Percentiles rank a stretch among this genome's conserved stretches.
These are phyloP conservation scores for Colletotrichum scovillei DNA, from an alignment of 2,329 filamentous ascomycete genomes.

Conservation along the genomic window DNA sequence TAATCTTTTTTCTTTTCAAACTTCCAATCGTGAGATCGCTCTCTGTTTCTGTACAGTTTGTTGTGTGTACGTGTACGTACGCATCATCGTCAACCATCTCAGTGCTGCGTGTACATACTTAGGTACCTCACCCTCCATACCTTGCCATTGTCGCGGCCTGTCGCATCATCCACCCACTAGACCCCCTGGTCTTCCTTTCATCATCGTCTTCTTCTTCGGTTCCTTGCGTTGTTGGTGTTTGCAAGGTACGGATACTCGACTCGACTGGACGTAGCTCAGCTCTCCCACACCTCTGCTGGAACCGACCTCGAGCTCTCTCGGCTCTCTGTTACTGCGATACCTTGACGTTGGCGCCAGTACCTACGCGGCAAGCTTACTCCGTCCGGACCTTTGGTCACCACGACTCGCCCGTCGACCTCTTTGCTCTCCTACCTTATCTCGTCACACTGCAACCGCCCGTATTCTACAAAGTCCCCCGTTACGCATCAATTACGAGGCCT, in stretches of 20 bases:
- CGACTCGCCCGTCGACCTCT: neutral
- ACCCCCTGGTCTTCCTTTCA: conserved; percentile 3
- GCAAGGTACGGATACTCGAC: neutral
- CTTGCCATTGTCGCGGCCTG: neutral
- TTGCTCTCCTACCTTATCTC: conserved; percentile 7
- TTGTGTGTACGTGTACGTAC: neutral
- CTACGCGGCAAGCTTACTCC: conserved; percentile 5
- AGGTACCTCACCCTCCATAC: too few species aligned
- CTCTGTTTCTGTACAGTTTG: neutral
- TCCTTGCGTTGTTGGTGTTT: neutral
- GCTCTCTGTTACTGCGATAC: neutral
- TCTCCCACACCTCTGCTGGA: neutral
- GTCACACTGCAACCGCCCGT: neutral
- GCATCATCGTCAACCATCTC: neutral
- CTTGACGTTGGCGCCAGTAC: neutral
- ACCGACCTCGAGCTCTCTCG: neutral
- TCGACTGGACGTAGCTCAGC: neutral
- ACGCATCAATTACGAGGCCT: conserved; percentile 41
- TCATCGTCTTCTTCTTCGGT: neutral
- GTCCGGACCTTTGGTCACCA: neutral
- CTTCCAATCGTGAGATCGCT: neutral
- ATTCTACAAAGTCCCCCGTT: conserved; percentile 12
- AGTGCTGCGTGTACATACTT: conserved; percentile 5
- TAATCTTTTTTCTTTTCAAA: neutral
- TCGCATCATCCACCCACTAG: neutral